A percentile compares a stretch with the other conserved stretches of the same genome.
Conservation (phyloP, 257 asterid species). For the Solanum paucissectum region DNA sequence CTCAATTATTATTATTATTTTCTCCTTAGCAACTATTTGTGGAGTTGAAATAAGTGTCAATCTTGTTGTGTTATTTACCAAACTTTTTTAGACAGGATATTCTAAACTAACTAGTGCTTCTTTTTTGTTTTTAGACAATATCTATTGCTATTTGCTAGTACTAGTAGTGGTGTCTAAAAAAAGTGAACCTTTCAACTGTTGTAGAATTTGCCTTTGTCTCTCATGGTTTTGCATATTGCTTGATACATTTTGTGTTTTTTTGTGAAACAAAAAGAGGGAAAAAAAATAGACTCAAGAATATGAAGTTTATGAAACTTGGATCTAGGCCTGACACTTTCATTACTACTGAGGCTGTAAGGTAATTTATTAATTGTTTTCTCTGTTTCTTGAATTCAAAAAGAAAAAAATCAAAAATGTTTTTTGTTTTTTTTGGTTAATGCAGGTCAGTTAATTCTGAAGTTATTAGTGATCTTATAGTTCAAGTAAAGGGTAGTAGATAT, state of each 20-base stretch:
- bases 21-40: not conserved
- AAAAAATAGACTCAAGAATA: not conserved
- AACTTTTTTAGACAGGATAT: not conserved
- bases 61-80: not conserved
- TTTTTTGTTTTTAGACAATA: slow-evolving; percentile 22
- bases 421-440: not conserved
- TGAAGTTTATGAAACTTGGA: slow-evolving; percentile 68
- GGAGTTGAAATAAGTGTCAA: not conserved
- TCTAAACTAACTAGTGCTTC: not conserved
- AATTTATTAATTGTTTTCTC: slow-evolving; percentile 3
- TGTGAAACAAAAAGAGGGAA: not conserved
- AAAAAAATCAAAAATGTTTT: not conserved
- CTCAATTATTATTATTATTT: not conserved
- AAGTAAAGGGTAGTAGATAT: slow-evolving; percentile 54
- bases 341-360: slow-evolving; percentile 49
- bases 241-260: not conserved
- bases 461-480: slow-evolving; percentile 57
- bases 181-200: slow-evolving; percentile 18
- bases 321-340: slow-evolving; percentile 52
- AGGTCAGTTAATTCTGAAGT: slow-evolving; percentile 72
- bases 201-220: not conserved
- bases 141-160: slow-evolving; percentile 16
- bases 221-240: slow-evolving; percentile 4
- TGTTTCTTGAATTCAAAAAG: not conserved
- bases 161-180: slow-evolving; percentile 1